These are phyloP conservation scores for Candida chilensis DNA, from an alignment of 805 yeast genomes.

Conservation along the genomic window DNA sequence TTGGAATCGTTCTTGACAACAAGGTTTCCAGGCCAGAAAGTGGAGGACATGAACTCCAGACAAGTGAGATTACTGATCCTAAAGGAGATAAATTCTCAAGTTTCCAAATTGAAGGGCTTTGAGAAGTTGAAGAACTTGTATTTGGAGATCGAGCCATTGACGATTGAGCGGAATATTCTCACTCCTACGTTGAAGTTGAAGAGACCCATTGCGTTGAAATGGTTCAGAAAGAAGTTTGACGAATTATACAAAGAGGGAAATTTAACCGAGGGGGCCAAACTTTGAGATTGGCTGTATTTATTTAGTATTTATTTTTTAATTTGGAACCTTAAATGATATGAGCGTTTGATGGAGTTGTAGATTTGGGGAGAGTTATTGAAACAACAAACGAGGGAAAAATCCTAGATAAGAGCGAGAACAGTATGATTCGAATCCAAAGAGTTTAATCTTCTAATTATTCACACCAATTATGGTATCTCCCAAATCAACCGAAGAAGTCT, in stretches of 20 bases:
- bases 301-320: too few relatives aligned
- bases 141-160: slow-evolving; percentile 20
- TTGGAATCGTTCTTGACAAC: slow-evolving; percentile 3
- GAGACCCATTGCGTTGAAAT: slow-evolving; percentile 16
- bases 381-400: too few relatives aligned
- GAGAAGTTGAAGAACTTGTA: slow-evolving; percentile 20
- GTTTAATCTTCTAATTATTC: too few relatives aligned
- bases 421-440: too few relatives aligned
- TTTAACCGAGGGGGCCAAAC: too few relatives aligned
- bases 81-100: slow-evolving; percentile 11
- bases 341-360: slow-evolving; percentile 3
- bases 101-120: slow-evolving; percentile 14
- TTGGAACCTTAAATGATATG: background rate
- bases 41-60: slow-evolving; percentile 9
- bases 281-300: too few relatives aligned
- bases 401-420: too few relatives aligned
- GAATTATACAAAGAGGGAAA: slow-evolving; percentile 14
- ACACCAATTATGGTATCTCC: too few relatives aligned
- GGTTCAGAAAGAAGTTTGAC: slow-evolving; percentile 10
- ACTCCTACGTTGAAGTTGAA: slow-evolving; percentile 16
- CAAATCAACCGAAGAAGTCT: too few relatives aligned
- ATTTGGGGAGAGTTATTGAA: too few relatives aligned
- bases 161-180: slow-evolving; percentile 12
- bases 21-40: too few relatives aligned
- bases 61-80: slow-evolving; percentile 10